Base-by-base conservation (phyloP, 768 basidiomycete genomes). In the Boletellus ananas region DNA sequence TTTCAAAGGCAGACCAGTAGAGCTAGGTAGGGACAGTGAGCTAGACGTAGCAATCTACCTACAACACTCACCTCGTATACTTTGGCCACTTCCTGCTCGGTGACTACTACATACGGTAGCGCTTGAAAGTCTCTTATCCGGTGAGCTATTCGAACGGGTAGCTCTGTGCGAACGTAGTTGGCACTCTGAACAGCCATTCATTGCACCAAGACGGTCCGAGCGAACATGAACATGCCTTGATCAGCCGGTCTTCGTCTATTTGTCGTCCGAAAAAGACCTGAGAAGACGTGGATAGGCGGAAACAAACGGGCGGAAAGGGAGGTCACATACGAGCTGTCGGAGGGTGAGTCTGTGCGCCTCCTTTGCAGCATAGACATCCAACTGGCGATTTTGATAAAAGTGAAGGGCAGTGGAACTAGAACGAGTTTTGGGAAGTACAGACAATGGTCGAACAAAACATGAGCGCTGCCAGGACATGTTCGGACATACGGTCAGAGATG, bases 101-200 rank as follows among this genome's bases (percentile, higher is more conserved):
- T 90, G 25, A 93, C 90, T 8, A 92, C 90, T 18, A 87, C 79
- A 60, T 88, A 93, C 4, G 93, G 92, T 41, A 95, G 73, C 1
- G 82, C 74, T 69, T 95, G 93, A 58, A 95, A 74, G 61, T 95
- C 93, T 49, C 89, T 81, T 51, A 94, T 70, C 41, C 93, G 79
- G 66, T 94, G 92, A 4, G 91, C 86, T 60, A 94, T 87, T 34
- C 92, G 82, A 13, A 92, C 83, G 10, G 93, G 92, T 6, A 95
- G 70, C 62, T 95, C 92, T 5, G 87, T 88, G 45, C 91, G 83
- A 37, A 95, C 90, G 68, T 93, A 91, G 65, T 93, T 93, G 46
- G 89, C 91, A 55, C 87, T 90, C 90, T 93, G 44, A 17, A 27
- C 20, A 31, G 36, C 39, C 8, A 36, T 49, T 38, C 21, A 36